phyloP scores from a whole-genome alignment of 129 eudicot genomes.

The Flaveria linearis region DNA sequence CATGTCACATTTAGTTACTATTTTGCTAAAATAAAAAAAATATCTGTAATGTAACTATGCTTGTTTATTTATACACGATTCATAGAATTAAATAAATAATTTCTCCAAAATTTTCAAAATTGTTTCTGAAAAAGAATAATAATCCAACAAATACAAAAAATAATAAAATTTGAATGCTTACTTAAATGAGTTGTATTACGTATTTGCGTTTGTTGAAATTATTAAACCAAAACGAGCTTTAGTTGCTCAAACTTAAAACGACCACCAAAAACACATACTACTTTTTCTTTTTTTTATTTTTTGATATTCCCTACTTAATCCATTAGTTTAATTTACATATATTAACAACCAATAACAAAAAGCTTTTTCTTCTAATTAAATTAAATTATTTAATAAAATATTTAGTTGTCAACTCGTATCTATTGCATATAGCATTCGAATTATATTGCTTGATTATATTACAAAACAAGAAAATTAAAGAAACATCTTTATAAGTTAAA shows the following conservation, averaged over 20 bases:
- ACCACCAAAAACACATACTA: conserved; percentile 22
- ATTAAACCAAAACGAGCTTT: conserved; percentile 1
- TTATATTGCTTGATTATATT: too few species aligned
- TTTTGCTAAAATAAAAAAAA: too few species aligned
- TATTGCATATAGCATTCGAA: too few species aligned
- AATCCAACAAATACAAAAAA: neutral
- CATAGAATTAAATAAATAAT: too few species aligned
- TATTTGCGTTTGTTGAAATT: conserved; percentile 18
- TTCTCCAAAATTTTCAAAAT: neutral
- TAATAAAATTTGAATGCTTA: neutral
- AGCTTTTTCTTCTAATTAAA: neutral
- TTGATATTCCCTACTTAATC: conserved; percentile 16
- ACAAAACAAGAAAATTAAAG: too few species aligned
- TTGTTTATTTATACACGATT: too few species aligned
- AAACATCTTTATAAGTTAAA: too few species aligned
- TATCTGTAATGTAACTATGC: too few species aligned
- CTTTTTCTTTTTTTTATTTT: neutral
- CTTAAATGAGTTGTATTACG: neutral
- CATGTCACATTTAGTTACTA: too few species aligned
- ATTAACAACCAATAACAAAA: neutral
- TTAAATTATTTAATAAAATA: too few species aligned
- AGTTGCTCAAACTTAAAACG: conserved; percentile 10
- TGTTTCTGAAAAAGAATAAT: neutral
- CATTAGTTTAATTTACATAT: conserved; percentile 11
- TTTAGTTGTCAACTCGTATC: too few species aligned